A percentile compares a stretch with the other conserved stretches of the same genome.
Conservation (phyloP, 805 yeast genomes). For the Torulaspora franciscae region DNA sequence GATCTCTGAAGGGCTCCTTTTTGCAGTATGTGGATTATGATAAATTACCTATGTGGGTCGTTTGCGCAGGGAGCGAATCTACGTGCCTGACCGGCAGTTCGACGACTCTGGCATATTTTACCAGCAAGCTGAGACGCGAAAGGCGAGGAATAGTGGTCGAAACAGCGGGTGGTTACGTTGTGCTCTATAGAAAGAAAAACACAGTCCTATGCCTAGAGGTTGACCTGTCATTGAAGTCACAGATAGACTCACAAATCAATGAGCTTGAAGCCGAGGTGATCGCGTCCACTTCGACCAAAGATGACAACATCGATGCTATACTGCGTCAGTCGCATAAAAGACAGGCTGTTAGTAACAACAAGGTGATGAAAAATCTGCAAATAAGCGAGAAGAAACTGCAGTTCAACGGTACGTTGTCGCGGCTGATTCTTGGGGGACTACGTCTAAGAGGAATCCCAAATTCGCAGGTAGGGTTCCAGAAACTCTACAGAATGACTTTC, state of each 20-base stretch:
- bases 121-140: slow-evolving; percentile 22
- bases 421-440: slow-evolving; percentile 37
- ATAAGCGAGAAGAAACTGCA: slow-evolving; percentile 26
- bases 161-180: slow-evolving; percentile 2
- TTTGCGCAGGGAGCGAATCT: slow-evolving; percentile 2
- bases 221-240: slow-evolving; percentile 7
- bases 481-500: slow-evolving; percentile 37
- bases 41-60: slow-evolving; percentile 31
- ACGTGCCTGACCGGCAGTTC: slow-evolving; percentile 27
- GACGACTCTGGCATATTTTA: slow-evolving; percentile 28
- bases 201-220: slow-evolving; percentile 13
- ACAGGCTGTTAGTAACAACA: slow-evolving; percentile 13
- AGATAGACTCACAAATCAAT: slow-evolving; percentile 13
- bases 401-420: slow-evolving; percentile 34
- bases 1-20: slow-evolving; percentile 17
- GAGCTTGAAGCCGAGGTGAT: slow-evolving; percentile 1
- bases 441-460: slow-evolving; percentile 35
- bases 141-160: slow-evolving; percentile 26
- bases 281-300: slow-evolving; percentile 5
- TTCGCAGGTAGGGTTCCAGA: slow-evolving; percentile 30
- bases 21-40: slow-evolving; percentile 22
- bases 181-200: slow-evolving; percentile 6
- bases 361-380: slow-evolving; percentile 19
- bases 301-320: slow-evolving; percentile 20
- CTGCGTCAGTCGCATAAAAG: slow-evolving; percentile 21